Evolutionary conservation across 192 early-diverging fungal species (phyloP).

Genomic region (Backusella psychrophila): DNA sequence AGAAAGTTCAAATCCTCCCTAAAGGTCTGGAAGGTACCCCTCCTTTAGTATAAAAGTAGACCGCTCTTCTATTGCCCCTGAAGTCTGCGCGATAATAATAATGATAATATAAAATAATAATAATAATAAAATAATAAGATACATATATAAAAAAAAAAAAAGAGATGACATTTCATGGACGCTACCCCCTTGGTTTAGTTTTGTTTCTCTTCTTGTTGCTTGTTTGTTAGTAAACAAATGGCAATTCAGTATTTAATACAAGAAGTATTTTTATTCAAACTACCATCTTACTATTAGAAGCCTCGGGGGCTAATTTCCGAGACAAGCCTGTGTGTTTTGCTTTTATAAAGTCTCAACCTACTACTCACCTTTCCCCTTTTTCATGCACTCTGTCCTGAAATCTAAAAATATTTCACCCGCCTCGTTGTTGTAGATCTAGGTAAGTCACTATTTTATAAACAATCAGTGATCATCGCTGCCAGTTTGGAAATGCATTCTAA

Average conservation of each 20-base stretch:
- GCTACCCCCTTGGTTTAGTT: not conserved
- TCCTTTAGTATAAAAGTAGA: constrained; percentile 10
- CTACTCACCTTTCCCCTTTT: not conserved
- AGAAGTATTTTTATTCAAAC: constrained; percentile 6
- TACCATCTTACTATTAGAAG: not conserved
- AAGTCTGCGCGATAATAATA: constrained; percentile 9
- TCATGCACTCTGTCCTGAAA: constrained; percentile 8
- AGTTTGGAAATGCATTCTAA: not conserved
- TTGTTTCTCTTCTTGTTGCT: not conserved
- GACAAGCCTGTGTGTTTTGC: not conserved
- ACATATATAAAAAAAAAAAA: not conserved
- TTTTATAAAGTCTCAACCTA: not conserved
- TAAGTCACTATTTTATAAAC: not conserved
- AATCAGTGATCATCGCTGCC: not conserved
- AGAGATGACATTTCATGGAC: not conserved
- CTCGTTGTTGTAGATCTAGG: not conserved
- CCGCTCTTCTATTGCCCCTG: not conserved
- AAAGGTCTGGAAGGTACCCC: not conserved
- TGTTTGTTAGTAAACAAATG: not conserved
- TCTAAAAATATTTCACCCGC: not conserved
- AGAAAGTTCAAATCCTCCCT: constrained; percentile 11
- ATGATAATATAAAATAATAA: not conserved
- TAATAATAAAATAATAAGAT: constrained; percentile 4
- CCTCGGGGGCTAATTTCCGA: constrained; percentile 8
- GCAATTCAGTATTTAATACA: constrained; percentile 1